phyloP scores from a whole-genome alignment of 1,139 yeast genomes.

The Zygoascus hellenicus region DNA sequence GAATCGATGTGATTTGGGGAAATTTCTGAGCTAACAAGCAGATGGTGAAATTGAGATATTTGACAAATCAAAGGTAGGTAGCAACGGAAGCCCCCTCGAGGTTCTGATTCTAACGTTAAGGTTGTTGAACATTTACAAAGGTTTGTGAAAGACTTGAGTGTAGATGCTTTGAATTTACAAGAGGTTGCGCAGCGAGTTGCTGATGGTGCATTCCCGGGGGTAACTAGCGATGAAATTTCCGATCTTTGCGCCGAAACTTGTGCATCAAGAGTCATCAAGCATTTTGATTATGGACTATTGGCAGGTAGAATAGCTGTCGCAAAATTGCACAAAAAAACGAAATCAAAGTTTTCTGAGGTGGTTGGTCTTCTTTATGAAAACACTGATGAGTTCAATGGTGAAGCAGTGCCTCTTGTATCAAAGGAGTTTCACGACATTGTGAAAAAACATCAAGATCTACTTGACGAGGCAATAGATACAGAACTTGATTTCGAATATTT shows the following conservation, averaged over 20 bases:
- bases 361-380: conserved; percentile 59
- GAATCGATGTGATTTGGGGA: neutral
- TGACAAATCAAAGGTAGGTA: conserved; percentile 47
- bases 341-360: conserved; percentile 65
- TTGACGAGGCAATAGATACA: conserved; percentile 59
- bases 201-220: conserved; percentile 77
- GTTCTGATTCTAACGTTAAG: neutral
- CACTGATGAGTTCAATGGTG: conserved; percentile 53
- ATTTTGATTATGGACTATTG: conserved; percentile 79
- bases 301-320: conserved; percentile 83
- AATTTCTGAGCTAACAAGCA: conserved; percentile 19
- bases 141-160: conserved; percentile 32
- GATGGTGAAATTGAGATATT: conserved; percentile 74
- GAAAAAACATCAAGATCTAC: conserved; percentile 45
- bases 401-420: conserved; percentile 64
- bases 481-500: conserved; percentile 62
- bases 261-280: conserved; percentile 82
- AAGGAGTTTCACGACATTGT: conserved; percentile 52
- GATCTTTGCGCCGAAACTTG: conserved; percentile 84
- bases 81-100: neutral
- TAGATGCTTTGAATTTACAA: conserved; percentile 62
- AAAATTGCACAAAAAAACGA: conserved; percentile 71
- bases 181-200: conserved; percentile 66
- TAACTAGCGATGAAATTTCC: conserved; percentile 69
- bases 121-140: neutral